Conservation (phyloP, 2,329 filamentous ascomycete genomes). For the Alternaria incomplexa region DNA sequence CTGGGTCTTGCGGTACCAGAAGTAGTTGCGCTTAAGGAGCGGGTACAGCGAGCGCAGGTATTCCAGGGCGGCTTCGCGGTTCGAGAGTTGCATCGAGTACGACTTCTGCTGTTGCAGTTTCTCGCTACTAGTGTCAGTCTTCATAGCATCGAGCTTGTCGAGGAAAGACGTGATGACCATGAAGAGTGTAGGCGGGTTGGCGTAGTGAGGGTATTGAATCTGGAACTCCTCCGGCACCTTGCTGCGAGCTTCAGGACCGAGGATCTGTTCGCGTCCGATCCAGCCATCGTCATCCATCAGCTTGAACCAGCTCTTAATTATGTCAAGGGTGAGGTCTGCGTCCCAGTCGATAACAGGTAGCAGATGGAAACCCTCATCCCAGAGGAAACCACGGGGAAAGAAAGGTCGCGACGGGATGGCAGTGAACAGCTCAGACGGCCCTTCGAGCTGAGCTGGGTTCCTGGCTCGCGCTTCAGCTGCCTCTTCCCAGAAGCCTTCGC, state of each 20-base stretch:
- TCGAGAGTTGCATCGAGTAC: conserved; percentile 70
- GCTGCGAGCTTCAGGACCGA: conserved; percentile 88
- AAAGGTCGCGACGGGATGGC: conserved; percentile 92
- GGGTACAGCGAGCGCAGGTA: conserved; percentile 84
- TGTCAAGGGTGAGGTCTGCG: conserved; percentile 79
- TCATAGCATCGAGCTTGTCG: conserved; percentile 69
- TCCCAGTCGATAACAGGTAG: conserved; percentile 94
- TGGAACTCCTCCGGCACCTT: conserved; percentile 95
- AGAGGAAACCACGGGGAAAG: conserved; percentile 94
- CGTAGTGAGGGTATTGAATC: conserved; percentile 94
- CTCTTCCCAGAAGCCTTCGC: conserved; percentile 95
- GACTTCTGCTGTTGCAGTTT: conserved; percentile 48
- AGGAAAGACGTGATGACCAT: conserved; percentile 85
- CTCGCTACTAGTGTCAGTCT: conserved; percentile 40
- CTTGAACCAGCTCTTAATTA: conserved; percentile 94
- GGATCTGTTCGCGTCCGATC: conserved; percentile 95
- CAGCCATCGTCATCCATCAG: conserved; percentile 97
- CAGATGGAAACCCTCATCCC: conserved; percentile 98
- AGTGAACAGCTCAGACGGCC: conserved; percentile 87
- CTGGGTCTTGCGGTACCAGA: conserved; percentile 95
- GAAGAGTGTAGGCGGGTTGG: conserved; percentile 94
- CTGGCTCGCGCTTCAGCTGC: conserved; percentile 78
- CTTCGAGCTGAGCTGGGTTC: conserved; percentile 73
- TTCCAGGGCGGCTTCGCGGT: conserved; percentile 69
- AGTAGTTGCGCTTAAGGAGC: conserved; percentile 84